Percentiles rank a stretch among this genome's conserved stretches.
These are phyloP conservation scores for Trichophyton schoenleinii DNA, from an alignment of 2,329 filamentous ascomycete species.

Conservation along the genomic window DNA sequence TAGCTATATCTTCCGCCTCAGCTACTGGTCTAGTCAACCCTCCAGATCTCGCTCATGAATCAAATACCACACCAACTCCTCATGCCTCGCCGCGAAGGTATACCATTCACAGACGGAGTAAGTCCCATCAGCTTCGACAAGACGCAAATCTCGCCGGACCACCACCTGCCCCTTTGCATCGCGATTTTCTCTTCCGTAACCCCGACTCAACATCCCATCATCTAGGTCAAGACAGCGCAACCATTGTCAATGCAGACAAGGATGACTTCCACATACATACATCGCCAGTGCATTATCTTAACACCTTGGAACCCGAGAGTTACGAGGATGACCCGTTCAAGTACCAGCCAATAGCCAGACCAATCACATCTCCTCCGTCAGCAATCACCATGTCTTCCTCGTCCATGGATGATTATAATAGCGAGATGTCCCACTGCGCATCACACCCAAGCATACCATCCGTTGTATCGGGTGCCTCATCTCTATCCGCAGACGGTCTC, in stretches of 20 bases:
- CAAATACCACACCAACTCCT: conserved; percentile 5
- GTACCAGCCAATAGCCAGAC: background rate
- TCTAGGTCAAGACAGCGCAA: conserved; percentile 11
- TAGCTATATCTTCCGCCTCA: conserved; percentile 34
- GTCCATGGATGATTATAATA: conserved; percentile 34
- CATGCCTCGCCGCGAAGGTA: conserved; percentile 7
- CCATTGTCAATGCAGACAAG: conserved; percentile 2
- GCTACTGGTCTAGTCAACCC: conserved; percentile 32
- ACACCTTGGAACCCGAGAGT: background rate
- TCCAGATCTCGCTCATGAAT: conserved; percentile 22
- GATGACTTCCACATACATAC: conserved; percentile 9
- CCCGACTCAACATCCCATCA: conserved; percentile 16
- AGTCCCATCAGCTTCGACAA: conserved; percentile 23
- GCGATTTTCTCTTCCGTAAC: conserved; percentile 25
- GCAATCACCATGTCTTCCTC: conserved; percentile 36
- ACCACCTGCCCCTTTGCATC: conserved; percentile 25
- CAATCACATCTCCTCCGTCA: conserved; percentile 27
- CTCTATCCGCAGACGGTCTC: conserved; percentile 30
- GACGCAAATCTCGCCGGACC: conserved; percentile 12
- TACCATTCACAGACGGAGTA: conserved; percentile 24
- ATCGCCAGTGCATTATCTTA: background rate
- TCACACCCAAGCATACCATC: conserved; percentile 38
- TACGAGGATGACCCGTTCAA: background rate
- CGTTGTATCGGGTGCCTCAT: conserved; percentile 34
- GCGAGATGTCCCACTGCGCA: conserved; percentile 36